Base-by-base conservation (phyloP, 768 basidiomycete species). In the Dentipellis sp. region DNA sequence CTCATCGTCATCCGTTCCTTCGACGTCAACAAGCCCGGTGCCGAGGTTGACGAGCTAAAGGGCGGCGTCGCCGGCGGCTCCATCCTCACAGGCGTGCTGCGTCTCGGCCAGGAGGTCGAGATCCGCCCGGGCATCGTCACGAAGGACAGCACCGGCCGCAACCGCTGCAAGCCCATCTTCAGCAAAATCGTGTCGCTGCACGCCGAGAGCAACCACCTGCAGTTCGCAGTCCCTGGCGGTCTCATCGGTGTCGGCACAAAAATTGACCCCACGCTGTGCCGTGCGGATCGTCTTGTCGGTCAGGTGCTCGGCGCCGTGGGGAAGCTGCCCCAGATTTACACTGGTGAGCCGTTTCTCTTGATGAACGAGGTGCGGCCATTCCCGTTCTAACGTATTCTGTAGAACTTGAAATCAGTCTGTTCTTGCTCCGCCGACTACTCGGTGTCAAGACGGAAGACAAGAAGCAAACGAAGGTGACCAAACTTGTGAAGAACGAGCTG, bases 1-100 rank as follows among this genome's bases (percentile, higher is more conserved):
- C 85, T 99, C 62, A 98, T 98, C 68, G 94, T 98, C 69, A 99
- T 99, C 71, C 92, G 95, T 62, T 97, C 94, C 17, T 99, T 98
- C 73, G 97, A 99, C 69, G 95, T 99, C 69, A 99, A 99, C 80
- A 97, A 97, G 72, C 97, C 97, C 10, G 97, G 95, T 67, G 84
- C 94, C 3, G 93, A 94, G 66, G 94, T 98, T 3, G 88, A 95
- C 63, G 97, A 99, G 45, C 80, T 98, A 58, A 95, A 97, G 73
- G 95, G 95, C 57, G 97, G 97, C 66, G 97, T 98, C 39, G 97
- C 97, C 16, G 97, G 97, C 70, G 95, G 97, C 17, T 93, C 89
- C 10, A 95, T 98, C 66, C 79, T 99, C 59, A 90, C 84, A 4
- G 95, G 97, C 65, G 87, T 97, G 21, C 82, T 99, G 58, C 81